phyloP scores from a whole-genome alignment of 345 rosid species.

The Citrus maxima region DNA sequence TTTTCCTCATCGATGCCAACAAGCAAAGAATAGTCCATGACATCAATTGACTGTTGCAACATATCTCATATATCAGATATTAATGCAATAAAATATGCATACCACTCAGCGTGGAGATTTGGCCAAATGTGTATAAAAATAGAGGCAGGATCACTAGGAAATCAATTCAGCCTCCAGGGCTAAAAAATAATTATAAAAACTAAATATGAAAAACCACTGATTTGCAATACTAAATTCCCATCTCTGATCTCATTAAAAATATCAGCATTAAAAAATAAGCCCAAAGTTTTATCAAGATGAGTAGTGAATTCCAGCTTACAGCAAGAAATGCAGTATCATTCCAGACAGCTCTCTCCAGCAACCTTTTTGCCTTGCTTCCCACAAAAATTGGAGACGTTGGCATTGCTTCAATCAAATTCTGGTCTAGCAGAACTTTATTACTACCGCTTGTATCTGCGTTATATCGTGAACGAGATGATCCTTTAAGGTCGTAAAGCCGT shows the following conservation, averaged over 20 bases:
- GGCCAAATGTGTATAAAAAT: not conserved
- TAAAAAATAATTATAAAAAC: not conserved
- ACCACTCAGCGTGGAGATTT: not conserved
- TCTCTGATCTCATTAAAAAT: not conserved
- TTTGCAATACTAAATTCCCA: not conserved
- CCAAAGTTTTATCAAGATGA: not conserved
- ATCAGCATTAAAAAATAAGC: not conserved
- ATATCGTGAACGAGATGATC: conserved; percentile 91
- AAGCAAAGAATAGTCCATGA: conserved; percentile 92
- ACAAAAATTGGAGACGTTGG: conserved; percentile 95
- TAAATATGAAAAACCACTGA: not conserved
- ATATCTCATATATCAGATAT: conserved; percentile 4
- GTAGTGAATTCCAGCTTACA: conserved; percentile 44
- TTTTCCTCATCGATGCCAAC: conserved; percentile 85
- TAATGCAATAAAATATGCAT: not conserved
- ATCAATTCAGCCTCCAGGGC: not conserved
- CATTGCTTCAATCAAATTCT: conserved; percentile 95
- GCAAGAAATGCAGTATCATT: conserved; percentile 96
- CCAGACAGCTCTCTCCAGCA: conserved; percentile 96
- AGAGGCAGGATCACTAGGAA: not conserved
- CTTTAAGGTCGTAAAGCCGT: conserved; percentile 90
- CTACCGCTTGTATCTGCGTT: conserved; percentile 86
- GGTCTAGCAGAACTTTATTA: conserved; percentile 90
- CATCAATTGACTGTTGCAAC: conserved; percentile 71
- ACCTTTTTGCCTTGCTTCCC: conserved; percentile 84